phyloP scores from a whole-genome alignment of 352 stramenopile species.

The Phytophthora pseudosyringae region DNA sequence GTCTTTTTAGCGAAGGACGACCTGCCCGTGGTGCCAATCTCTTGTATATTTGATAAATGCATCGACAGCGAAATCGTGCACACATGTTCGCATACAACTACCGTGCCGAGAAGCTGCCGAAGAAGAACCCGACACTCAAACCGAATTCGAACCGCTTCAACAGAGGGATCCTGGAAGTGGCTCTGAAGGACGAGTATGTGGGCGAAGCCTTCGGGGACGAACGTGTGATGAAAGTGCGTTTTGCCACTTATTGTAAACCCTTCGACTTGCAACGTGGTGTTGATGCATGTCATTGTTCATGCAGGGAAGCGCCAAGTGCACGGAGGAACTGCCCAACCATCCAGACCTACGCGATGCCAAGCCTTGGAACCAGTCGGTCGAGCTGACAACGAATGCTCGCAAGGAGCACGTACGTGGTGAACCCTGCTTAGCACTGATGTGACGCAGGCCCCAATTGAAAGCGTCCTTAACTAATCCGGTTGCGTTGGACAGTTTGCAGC shows the following conservation, averaged over 20 bases:
- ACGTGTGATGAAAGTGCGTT: constrained; percentile 64
- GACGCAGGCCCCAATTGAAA: not conserved
- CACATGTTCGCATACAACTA: constrained; percentile 91
- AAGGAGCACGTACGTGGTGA: constrained; percentile 56
- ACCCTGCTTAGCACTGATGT: not conserved
- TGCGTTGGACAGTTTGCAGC: constrained; percentile 38
- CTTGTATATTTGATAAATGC: constrained; percentile 1
- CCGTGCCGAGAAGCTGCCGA: constrained; percentile 82
- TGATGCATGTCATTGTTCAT: not conserved
- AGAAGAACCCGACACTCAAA: constrained; percentile 77
- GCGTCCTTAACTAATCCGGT: not conserved
- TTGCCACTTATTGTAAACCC: not conserved
- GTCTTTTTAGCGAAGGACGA: not conserved
- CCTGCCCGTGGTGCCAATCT: constrained; percentile 1
- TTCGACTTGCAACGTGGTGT: not conserved
- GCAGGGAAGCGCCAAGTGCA: constrained; percentile 73
- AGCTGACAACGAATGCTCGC: constrained; percentile 47
- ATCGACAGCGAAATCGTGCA: constrained; percentile 63
- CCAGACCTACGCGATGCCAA: constrained; percentile 58
- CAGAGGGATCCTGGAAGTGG: constrained; percentile 76
- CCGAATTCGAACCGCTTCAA: constrained; percentile 84
- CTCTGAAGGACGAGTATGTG: constrained; percentile 62
- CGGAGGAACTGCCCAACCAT: constrained; percentile 81
- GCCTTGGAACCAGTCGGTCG: constrained; percentile 72
- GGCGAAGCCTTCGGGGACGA: constrained; percentile 75